Evolutionary conservation across 371 early-diverging fungal genomes (phyloP).

Genomic region (Mucor sp.): DNA sequence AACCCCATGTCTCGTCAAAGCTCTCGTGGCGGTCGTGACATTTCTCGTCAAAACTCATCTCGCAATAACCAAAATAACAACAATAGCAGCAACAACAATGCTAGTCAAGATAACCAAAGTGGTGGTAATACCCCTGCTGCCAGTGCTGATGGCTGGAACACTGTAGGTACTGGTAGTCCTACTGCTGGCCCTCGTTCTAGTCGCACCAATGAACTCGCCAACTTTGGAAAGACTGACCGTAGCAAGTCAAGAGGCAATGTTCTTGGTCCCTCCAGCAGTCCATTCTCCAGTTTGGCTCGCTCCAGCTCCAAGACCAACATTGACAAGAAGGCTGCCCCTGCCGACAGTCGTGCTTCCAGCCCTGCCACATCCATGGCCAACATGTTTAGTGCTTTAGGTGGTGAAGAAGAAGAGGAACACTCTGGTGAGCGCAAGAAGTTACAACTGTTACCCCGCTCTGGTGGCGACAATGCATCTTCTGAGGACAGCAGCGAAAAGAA

Average conservation of each 20-base stretch:
- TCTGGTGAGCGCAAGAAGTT: slow-evolving; percentile 40
- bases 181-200: slow-evolving; percentile 39
- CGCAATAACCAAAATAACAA: background rate
- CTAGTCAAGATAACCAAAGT: background rate
- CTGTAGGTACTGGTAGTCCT: slow-evolving; percentile 57
- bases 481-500: slow-evolving; percentile 11
- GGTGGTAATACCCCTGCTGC: slow-evolving; percentile 14
- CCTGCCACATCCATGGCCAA: slow-evolving; percentile 50
- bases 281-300: slow-evolving; percentile 54
- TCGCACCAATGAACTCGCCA: slow-evolving; percentile 72
- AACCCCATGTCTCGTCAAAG: slow-evolving; percentile 55
- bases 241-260: slow-evolving; percentile 55
- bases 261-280: slow-evolving; percentile 63
- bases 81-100: background rate
- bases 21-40: slow-evolving; percentile 52
- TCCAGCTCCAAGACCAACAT: slow-evolving; percentile 31
- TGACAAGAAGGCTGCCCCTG: slow-evolving; percentile 32
- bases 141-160: slow-evolving; percentile 71
- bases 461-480: slow-evolving; percentile 17
- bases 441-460: slow-evolving; percentile 45
- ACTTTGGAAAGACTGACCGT: slow-evolving; percentile 80
- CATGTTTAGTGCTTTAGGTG: slow-evolving; percentile 61
- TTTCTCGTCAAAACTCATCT: slow-evolving; percentile 53
- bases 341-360: slow-evolving; percentile 27
- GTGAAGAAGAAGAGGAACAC: slow-evolving; percentile 47